These are phyloP conservation scores for Aspergillus indologenus DNA, from an alignment of 495 filamentous ascomycete species.

Conservation along the genomic window DNA sequence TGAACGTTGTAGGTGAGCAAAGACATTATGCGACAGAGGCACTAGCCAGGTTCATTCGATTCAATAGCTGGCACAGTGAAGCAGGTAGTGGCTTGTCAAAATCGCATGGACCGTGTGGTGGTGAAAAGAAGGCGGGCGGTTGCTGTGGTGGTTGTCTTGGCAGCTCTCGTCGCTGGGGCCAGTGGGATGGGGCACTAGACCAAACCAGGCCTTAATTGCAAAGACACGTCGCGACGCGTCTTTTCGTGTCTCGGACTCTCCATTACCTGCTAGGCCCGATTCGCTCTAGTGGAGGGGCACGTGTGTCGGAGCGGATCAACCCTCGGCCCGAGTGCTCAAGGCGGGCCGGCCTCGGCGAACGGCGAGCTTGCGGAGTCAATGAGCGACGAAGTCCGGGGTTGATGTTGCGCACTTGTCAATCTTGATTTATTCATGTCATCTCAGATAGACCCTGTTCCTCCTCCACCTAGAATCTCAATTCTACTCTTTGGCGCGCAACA, in stretches of 20 bases:
- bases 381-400: slow-evolving; percentile 30
- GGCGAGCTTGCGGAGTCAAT: slow-evolving; percentile 27
- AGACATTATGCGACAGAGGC: slow-evolving; percentile 58
- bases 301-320: slow-evolving; percentile 30
- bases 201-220: slow-evolving; percentile 16
- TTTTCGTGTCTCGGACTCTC: slow-evolving; percentile 17
- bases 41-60: slow-evolving; percentile 19
- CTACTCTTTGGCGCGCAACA: slow-evolving; percentile 22
- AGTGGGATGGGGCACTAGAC: background rate
- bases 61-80: slow-evolving; percentile 12
- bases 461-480: slow-evolving; percentile 7
- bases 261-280: slow-evolving; percentile 11
- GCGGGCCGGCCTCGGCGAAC: slow-evolving; percentile 25
- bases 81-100: slow-evolving; percentile 19
- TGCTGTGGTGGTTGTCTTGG: slow-evolving; percentile 3
- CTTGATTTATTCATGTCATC: background rate
- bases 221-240: slow-evolving; percentile 32
- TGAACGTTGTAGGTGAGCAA: slow-evolving; percentile 68
- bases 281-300: slow-evolving; percentile 11
- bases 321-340: slow-evolving; percentile 28
- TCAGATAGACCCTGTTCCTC: slow-evolving; percentile 8
- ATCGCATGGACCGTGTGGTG: slow-evolving; percentile 7
- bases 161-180: slow-evolving; percentile 1
- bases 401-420: slow-evolving; percentile 16
- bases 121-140: slow-evolving; percentile 10